Evolutionary conservation across 1,284 basidiomycete species (phyloP).

Genomic region (Ceratobasidium sp.): DNA sequence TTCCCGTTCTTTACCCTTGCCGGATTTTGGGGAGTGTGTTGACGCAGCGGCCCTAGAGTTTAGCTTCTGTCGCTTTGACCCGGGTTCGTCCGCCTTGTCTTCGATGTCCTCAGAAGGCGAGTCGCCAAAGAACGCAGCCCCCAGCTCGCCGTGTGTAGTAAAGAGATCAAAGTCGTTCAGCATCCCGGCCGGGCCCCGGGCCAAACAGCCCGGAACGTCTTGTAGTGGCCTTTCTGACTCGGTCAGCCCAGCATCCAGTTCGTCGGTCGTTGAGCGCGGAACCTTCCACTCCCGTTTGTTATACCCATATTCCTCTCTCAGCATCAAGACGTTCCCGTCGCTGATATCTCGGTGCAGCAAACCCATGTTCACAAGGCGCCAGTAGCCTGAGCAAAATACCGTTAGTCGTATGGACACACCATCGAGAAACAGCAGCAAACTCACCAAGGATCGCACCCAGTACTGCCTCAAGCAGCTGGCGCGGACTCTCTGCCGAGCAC

Average conservation of each 20-base stretch:
- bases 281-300: neutral
- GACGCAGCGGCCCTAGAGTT: neutral
- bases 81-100: too few relatives aligned
- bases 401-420: constrained; percentile 10
- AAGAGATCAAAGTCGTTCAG: constrained; percentile 32
- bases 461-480: neutral
- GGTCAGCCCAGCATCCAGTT: neutral
- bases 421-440: neutral
- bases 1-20: neutral
- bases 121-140: neutral
- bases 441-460: neutral
- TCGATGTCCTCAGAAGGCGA: neutral
- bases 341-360: constrained; percentile 33
- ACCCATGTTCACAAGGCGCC: constrained; percentile 22
- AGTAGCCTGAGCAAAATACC: constrained; percentile 11
- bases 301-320: neutral
- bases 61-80: neutral
- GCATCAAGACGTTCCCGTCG: constrained; percentile 33
- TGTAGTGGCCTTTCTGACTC: neutral
- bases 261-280: neutral
- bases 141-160: neutral
- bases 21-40: neutral
- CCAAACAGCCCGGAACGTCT: neutral
- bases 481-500: neutral
- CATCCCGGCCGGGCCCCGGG: constrained; percentile 15